Conservation (phyloP, 164 flowering plant genomes). For the Stephania cephalantha region DNA sequence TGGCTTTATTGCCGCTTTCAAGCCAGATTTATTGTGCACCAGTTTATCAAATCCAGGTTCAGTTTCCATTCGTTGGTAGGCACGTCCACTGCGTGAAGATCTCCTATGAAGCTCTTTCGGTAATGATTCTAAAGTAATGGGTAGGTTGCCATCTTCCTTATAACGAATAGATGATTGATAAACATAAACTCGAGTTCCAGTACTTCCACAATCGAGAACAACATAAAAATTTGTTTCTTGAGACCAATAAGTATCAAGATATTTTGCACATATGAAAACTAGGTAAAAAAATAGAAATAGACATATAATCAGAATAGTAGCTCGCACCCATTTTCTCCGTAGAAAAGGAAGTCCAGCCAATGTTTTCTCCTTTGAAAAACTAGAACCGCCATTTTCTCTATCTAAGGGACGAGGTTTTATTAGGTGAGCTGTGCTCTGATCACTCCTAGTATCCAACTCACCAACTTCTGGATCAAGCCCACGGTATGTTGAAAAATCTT, state of each 20-base stretch:
- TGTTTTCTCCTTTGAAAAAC: slow-evolving; percentile 78
- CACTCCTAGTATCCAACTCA: slow-evolving; percentile 20
- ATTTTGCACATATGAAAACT: slow-evolving; percentile 26
- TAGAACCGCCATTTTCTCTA: slow-evolving; percentile 47
- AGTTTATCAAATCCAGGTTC: slow-evolving; percentile 94
- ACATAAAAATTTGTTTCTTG: slow-evolving; percentile 60
- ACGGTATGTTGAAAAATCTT: slow-evolving; percentile 64
- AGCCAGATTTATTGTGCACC: slow-evolving; percentile 68
- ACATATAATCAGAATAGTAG: slow-evolving; percentile 31
- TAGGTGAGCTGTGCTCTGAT: slow-evolving; percentile 17
- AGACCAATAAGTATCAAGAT: slow-evolving; percentile 41
- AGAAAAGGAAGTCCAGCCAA: slow-evolving; percentile 31
- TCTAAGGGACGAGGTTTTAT: slow-evolving; percentile 34
- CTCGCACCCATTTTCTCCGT: slow-evolving; percentile 52
- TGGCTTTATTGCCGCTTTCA: slow-evolving; percentile 67
- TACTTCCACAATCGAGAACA: slow-evolving; percentile 93
- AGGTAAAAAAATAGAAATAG: slow-evolving; percentile 39
- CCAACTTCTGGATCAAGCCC: slow-evolving; percentile 53
- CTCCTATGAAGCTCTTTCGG: slow-evolving; percentile 43
- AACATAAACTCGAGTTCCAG: slow-evolving; percentile 85
- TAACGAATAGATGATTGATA: slow-evolving; percentile 52
- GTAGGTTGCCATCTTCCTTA: slow-evolving; percentile 41
- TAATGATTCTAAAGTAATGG: slow-evolving; percentile 50
- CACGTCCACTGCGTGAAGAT: slow-evolving; percentile 60
- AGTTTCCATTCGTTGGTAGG: slow-evolving; percentile 92